A percentile compares a stretch with the other conserved stretches of the same genome.
These are phyloP conservation scores for Penicillium fuscoglaucum DNA, from an alignment of 2,329 filamentous ascomycete species.

Conservation along the genomic window DNA sequence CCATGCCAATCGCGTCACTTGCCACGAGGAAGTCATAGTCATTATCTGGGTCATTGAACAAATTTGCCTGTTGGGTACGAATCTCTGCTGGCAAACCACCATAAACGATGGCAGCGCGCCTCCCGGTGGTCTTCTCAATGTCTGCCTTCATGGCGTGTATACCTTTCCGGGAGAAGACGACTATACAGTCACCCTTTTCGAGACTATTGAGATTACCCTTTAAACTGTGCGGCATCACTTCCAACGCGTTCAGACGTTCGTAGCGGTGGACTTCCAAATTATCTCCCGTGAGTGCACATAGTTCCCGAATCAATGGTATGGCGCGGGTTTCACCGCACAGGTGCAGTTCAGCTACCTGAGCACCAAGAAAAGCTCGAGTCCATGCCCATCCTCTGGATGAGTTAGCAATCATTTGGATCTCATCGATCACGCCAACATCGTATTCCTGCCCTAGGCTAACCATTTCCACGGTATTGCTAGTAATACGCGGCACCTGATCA, in stretches of 20 bases:
- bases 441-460: slow-evolving; percentile 58
- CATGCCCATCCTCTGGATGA: slow-evolving; percentile 83
- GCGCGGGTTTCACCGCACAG: slow-evolving; percentile 87
- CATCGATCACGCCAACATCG: slow-evolving; percentile 94
- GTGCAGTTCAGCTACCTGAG: slow-evolving; percentile 86
- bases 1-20: slow-evolving; percentile 97
- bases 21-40: slow-evolving; percentile 94
- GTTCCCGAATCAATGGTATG: slow-evolving; percentile 72
- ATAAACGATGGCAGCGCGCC: slow-evolving; percentile 88
- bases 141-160: slow-evolving; percentile 77
- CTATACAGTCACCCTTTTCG: slow-evolving; percentile 85
- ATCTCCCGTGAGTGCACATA: slow-evolving; percentile 80
- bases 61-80: slow-evolving; percentile 80
- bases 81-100: slow-evolving; percentile 90
- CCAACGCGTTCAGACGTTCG: slow-evolving; percentile 75
- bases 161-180: slow-evolving; percentile 78
- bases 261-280: slow-evolving; percentile 80
- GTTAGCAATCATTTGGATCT: slow-evolving; percentile 96
- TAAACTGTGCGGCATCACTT: slow-evolving; percentile 65
- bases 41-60: slow-evolving; percentile 95
- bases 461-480: slow-evolving; percentile 96
- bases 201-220: slow-evolving; percentile 64
- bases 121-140: slow-evolving; percentile 74
- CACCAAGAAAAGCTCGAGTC: slow-evolving; percentile 85
- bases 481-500: slow-evolving; percentile 58